Evolutionary conservation across 2,329 filamentous ascomycete genomes (phyloP), one percentile per base, ranked within the genome.

Genomic region (Mollisiaceae sp.): DNA sequence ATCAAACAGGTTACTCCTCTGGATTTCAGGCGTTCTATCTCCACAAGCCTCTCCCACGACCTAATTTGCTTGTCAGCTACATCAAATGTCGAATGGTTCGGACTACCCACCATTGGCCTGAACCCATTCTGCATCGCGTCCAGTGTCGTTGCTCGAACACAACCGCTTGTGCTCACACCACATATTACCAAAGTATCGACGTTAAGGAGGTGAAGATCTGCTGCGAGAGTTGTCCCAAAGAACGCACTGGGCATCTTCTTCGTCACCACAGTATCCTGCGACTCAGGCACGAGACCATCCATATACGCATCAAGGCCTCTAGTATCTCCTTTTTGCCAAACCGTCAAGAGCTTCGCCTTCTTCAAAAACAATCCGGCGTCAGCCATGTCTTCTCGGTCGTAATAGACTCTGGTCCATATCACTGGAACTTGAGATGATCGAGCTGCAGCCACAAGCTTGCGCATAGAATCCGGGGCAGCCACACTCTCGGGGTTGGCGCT

Each of bases 111-210:
- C 79, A 82, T 82, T 15, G 79, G 79, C 52, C 80, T 74, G 56
- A 79, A 81, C 0, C 80, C 80, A 63, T 77, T 64, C 63, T 79
- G 79, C 77, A 82, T 79, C 2, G 79, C 77, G 65, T 83, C 81
- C 59, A 82, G 68, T 1, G 79, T 78, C 4, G 75, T 79, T 0
- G 80, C 80, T 58, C 81, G 75, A 60, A 82, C 80, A 68, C 81
- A 82, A 0, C 81, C 81, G 65, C 77, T 79, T 15, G 80, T 83
- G 72, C 80, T 81, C 50, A 83, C 81, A 20, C 81, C 81, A 66
- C 80, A 82, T 18, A 83, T 73, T 8, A 83, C 79, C 24, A 82
- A 70, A 8, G 79, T 81, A 65, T 82, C 80, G n/a, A 80, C 73
- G 35, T 75, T 75, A 58, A 76, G 71, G 5, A 79, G 65, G 22